phyloP scores from a whole-genome alignment of 192 early-diverging fungal genomes.

The Phlyctochytrium bullatum region DNA sequence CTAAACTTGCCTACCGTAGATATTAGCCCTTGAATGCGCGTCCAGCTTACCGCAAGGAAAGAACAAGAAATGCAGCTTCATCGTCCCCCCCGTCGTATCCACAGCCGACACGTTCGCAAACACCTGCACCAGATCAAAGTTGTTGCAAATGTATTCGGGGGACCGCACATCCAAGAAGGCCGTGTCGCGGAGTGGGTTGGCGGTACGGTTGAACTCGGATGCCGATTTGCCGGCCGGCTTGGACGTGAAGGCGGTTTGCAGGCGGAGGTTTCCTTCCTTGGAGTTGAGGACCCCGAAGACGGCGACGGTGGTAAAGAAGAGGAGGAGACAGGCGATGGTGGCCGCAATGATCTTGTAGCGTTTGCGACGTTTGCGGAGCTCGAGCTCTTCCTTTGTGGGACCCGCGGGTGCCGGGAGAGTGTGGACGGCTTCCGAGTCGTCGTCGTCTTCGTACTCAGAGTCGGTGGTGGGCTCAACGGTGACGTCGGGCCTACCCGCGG shows the following conservation, averaged over 20 bases:
- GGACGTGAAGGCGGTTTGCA: neutral
- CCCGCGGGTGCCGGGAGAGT: too few relatives aligned
- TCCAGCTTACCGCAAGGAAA: neutral
- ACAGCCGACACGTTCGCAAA: neutral
- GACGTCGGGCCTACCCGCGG: too few relatives aligned
- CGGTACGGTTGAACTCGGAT: neutral
- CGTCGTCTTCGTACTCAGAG: too few relatives aligned
- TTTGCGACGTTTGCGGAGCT: neutral
- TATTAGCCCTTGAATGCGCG: neutral
- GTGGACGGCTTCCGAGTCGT: too few relatives aligned
- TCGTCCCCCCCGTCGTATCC: neutral
- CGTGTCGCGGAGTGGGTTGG: neutral
- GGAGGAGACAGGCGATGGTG: neutral
- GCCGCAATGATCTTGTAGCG: neutral
- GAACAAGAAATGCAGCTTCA: constrained; percentile 1
- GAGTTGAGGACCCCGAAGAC: neutral
- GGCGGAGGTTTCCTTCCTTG: neutral
- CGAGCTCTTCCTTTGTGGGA: neutral
- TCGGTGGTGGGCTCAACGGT: too few relatives aligned
- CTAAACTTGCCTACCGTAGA: neutral
- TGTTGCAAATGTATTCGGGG: neutral
- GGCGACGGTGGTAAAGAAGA: neutral
- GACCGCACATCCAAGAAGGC: neutral
- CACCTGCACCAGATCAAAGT: neutral
- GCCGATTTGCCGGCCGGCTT: neutral